These are phyloP conservation scores for Populus simonii DNA, from an alignment of 345 rosid species.

Conservation along the genomic window DNA sequence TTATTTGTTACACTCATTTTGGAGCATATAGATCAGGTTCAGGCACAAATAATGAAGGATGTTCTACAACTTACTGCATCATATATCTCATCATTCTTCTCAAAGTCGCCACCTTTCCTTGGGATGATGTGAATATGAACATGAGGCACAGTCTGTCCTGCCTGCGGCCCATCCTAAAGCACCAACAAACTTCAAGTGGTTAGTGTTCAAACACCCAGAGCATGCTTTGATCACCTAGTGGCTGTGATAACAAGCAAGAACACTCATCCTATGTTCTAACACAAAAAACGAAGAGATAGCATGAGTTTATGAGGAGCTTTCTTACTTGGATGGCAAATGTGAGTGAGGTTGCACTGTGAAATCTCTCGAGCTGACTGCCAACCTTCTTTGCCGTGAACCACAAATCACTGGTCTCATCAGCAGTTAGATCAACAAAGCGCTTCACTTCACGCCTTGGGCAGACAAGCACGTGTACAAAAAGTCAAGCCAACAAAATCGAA, in stretches of 20 bases:
- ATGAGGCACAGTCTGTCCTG: constrained; percentile 92
- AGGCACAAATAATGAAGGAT: not conserved
- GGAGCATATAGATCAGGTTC: not conserved
- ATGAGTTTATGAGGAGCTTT: not conserved
- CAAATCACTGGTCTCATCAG: constrained; percentile 70
- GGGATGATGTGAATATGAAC: constrained; percentile 90
- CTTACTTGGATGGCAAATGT: constrained; percentile 78
- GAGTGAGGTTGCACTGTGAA: constrained; percentile 75
- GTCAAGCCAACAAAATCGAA: constrained; percentile 48
- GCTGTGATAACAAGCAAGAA: not conserved
- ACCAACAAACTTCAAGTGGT: not conserved
- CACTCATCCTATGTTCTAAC: not conserved
- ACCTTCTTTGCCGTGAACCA: constrained; percentile 81
- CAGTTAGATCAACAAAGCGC: constrained; percentile 83
- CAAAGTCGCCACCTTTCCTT: constrained; percentile 77
- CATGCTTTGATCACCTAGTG: not conserved
- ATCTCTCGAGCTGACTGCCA: constrained; percentile 65
- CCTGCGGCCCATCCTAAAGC: constrained; percentile 81
- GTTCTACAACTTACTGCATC: constrained; percentile 58
- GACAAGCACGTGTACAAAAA: constrained; percentile 74
- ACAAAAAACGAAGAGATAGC: not conserved
- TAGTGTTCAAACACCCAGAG: not conserved
- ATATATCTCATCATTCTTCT: constrained; percentile 84
- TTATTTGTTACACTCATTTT: not conserved
- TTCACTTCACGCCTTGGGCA: constrained; percentile 81